A percentile compares a stretch with the other conserved stretches of the same genome.
Evolutionary conservation across 1,284 basidiomycete genomes (phyloP).

Genomic region (Gymnopus androsaceus): DNA sequence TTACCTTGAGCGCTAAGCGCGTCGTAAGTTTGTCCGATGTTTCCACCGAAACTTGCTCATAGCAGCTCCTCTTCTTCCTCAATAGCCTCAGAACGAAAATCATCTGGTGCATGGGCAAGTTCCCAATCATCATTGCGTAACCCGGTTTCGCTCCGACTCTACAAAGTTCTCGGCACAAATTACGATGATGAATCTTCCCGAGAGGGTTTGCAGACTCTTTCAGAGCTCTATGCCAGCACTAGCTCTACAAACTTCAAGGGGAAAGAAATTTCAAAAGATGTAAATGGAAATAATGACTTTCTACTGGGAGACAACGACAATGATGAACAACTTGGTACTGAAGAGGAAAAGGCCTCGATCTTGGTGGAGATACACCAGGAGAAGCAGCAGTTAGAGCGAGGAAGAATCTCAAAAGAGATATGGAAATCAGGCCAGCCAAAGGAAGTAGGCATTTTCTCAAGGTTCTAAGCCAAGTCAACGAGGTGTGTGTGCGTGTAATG

Average conservation of each 20-base stretch:
- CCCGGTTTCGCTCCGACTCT: conserved; percentile 81
- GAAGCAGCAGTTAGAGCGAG: conserved; percentile 71
- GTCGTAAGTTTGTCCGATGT: too few species aligned
- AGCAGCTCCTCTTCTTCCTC: conserved; percentile 13
- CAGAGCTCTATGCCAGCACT: conserved; percentile 65
- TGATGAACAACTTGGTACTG: conserved; percentile 33
- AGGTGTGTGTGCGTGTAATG: conserved; percentile 53
- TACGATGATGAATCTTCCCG: conserved; percentile 81
- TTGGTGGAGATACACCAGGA: conserved; percentile 35
- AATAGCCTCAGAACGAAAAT: neutral
- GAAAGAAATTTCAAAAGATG: conserved; percentile 33
- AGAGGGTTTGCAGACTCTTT: conserved; percentile 83
- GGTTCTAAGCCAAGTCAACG: conserved; percentile 85
- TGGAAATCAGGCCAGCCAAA: conserved; percentile 78
- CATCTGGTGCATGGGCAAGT: conserved; percentile 24
- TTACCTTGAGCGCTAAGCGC: too few species aligned
- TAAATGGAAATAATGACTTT: conserved; percentile 24
- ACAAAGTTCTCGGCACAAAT: conserved; percentile 84
- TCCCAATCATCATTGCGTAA: conserved; percentile 47
- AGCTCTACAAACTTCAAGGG: conserved; percentile 26
- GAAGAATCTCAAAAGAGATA: conserved; percentile 79
- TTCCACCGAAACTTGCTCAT: too few species aligned
- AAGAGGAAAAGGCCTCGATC: conserved; percentile 12
- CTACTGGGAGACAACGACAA: conserved; percentile 33
- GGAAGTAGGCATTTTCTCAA: conserved; percentile 81